Conservation (phyloP, 2,329 filamentous ascomycete species). For the Grosmannia penicillata region DNA sequence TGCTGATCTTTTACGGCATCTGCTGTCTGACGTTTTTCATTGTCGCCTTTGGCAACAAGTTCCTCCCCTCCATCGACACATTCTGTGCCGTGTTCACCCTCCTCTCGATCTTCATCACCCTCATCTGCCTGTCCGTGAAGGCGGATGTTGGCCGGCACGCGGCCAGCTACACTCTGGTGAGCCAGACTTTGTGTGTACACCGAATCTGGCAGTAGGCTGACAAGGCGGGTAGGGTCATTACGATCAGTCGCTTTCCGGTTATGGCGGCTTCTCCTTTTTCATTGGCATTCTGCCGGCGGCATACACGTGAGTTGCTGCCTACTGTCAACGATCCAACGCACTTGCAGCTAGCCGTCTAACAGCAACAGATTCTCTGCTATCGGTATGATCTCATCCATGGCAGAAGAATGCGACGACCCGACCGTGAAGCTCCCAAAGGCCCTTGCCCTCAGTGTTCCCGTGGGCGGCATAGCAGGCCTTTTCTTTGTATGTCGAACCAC, state of each 20-base stretch:
- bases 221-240: conserved; percentile 1
- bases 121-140: conserved; percentile 35
- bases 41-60: conserved; percentile 24
- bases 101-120: conserved; percentile 29
- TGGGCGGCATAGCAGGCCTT: conserved; percentile 5
- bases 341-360: too few species aligned
- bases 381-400: conserved; percentile 8
- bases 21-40: conserved; percentile 4
- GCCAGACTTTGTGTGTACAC: background rate
- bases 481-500: conserved; percentile 17
- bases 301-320: conserved; percentile 1
- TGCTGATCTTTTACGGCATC: conserved; percentile 7
- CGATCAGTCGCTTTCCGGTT: conserved; percentile 20
- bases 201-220: too few species aligned
- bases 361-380: conserved; percentile 5
- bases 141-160: conserved; percentile 3
- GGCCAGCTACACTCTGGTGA: background rate
- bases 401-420: conserved; percentile 7
- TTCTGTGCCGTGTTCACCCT: conserved; percentile 31
- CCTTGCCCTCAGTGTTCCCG: conserved; percentile 2
- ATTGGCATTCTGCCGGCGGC: conserved; percentile 6
- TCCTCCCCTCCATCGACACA: conserved; percentile 26
- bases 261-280: conserved; percentile 18
- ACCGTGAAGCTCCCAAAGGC: conserved; percentile 5
- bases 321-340: too few species aligned